phyloP scores from a whole-genome alignment of 1,139 yeast genomes.

The Candida gigantensis region DNA sequence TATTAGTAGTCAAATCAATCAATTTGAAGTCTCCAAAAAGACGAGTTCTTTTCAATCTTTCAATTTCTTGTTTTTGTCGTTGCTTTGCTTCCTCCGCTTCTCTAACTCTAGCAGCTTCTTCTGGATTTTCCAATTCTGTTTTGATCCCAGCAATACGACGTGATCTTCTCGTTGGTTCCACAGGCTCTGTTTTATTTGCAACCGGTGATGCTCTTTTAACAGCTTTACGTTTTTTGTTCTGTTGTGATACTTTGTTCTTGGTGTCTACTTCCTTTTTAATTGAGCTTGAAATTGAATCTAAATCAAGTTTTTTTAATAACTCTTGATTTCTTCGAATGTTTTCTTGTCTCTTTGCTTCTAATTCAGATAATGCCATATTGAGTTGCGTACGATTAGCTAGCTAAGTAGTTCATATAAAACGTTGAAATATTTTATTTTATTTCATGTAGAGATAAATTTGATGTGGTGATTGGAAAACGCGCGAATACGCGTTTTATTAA shows the following conservation, averaged over 20 bases:
- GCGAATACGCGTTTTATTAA: no score
- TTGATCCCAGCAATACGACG: conserved; percentile 66
- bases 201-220: background rate
- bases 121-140: conserved; percentile 38
- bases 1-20: conserved; percentile 54
- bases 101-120: conserved; percentile 33
- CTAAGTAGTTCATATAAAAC: no score
- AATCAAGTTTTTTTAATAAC: conserved; percentile 37
- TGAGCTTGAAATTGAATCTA: conserved; percentile 35
- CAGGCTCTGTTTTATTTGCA: conserved; percentile 20
- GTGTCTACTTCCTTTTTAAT: conserved; percentile 27
- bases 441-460: no score
- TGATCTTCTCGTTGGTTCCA: conserved; percentile 61
- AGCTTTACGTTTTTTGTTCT: conserved; percentile 17
- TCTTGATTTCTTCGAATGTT: conserved; percentile 46
- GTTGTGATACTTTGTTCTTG: conserved; percentile 19
- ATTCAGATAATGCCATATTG: conserved; percentile 50
- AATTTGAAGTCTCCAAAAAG: conserved; percentile 64
- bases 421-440: no score
- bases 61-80: conserved; percentile 45
- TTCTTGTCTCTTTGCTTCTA: conserved; percentile 68
- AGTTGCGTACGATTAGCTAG: background rate
- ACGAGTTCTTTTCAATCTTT: conserved; percentile 53
- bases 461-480: no score
- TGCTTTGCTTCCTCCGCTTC: conserved; percentile 40